phyloP scores from a whole-genome alignment of 352 stramenopile genomes.

The Phytophthora ohioensis region DNA sequence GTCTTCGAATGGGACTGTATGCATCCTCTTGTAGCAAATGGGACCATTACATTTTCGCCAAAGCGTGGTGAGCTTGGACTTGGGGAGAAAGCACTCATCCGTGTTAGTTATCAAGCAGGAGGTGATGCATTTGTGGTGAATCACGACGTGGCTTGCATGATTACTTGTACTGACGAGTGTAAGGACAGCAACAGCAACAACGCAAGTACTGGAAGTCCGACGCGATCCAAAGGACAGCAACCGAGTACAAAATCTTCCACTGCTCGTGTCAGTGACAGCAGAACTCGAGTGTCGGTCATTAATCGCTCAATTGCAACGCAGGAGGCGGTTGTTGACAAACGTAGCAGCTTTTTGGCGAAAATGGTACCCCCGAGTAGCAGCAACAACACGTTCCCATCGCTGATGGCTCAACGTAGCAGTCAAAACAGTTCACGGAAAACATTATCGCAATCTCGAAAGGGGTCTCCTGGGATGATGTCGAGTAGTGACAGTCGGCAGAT shows the following conservation, averaged over 20 bases:
- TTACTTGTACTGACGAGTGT: slow-evolving; percentile 42
- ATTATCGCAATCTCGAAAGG: slow-evolving; percentile 23
- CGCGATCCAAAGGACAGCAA: slow-evolving; percentile 6
- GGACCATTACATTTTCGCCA: slow-evolving; percentile 60
- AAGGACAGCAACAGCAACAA: slow-evolving; percentile 33
- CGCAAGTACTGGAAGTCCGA: slow-evolving; percentile 24
- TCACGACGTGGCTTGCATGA: slow-evolving; percentile 69
- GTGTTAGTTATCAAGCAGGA: slow-evolving; percentile 52
- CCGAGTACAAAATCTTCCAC: slow-evolving; percentile 6
- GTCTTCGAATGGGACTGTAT: slow-evolving; percentile 68
- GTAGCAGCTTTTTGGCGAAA: slow-evolving; percentile 15
- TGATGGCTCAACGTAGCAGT: slow-evolving; percentile 23
- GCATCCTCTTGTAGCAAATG: slow-evolving; percentile 63
- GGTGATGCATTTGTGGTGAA: slow-evolving; percentile 68
- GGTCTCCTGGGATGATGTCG: slow-evolving; percentile 21
- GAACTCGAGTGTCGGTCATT: slow-evolving; percentile 58
- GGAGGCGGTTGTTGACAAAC: slow-evolving; percentile 53
- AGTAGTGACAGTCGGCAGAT: slow-evolving; percentile 33
- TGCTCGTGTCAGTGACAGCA: slow-evolving; percentile 7
- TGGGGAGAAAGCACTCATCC: slow-evolving; percentile 62
- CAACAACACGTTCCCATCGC: slow-evolving; percentile 1
- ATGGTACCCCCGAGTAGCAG: slow-evolving; percentile 10
- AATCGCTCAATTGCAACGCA: slow-evolving; percentile 69
- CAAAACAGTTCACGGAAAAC: slow-evolving; percentile 28
- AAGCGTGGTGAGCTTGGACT: slow-evolving; percentile 54